Base-by-base conservation (phyloP, 176 grass and related monocot genomes). In the Aechmea fasciata region DNA sequence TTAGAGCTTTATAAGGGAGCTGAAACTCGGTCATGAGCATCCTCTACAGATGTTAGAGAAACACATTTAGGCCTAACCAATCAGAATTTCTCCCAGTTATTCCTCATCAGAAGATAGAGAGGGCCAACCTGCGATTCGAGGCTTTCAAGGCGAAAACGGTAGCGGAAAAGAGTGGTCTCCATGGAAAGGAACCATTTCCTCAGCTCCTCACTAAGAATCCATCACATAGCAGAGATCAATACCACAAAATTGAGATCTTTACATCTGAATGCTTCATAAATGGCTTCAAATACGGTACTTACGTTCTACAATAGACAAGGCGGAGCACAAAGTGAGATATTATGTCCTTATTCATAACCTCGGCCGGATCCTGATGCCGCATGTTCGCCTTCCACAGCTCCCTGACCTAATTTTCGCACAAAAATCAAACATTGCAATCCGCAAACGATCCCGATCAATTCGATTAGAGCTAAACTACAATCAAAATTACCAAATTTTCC, bases 271-370 rank as follows among this genome's bases (percentile, higher is more conserved):
- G 6, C 29, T 3, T 55, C 24, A 22, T 20, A 73, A 66, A 69
- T 11, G 48, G 2, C 17, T 49, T 18, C 54, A 11, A 68, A 13
- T 47, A 61, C 18, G n/a, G 52, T 49, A 80, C 88, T 22, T 85
- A 97, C 94, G 89, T 89, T 87, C 94, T 87, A 81, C 94, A 97
- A 50, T 97, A 97, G n/a, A 97, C 94, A 59, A 92, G 94, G 66
- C 94, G 89, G 57, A 97, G 94, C 20, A 89, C 94, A 62, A 90
- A 92, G 77, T 97, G 94, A 3, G 94, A 97, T 76, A 90, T 92
- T 70, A 97, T 87, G 70, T 97, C 93, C 83, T 92, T 97, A 65
- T 91, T 92, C 74, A 85, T 67, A 74, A 73, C 85, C 78, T 87
- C 86, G 22, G 80, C 73, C 65, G 89, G 78, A 90, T 97, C 89